Base-by-base conservation (phyloP, 345 rosid species). In the Arabis alpina region DNA sequence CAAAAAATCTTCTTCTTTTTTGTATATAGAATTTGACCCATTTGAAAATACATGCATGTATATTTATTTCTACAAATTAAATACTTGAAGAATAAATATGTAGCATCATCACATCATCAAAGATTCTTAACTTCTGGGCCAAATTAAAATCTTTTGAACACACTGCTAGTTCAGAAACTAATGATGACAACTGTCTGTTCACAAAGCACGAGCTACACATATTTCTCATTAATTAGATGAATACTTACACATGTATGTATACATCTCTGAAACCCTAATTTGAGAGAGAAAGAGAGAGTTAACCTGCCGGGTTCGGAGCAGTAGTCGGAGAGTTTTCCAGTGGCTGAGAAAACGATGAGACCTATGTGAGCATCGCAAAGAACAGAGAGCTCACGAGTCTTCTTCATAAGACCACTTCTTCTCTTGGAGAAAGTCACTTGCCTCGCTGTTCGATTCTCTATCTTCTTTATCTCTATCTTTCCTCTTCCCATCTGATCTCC, bases 301-400 rank as follows among this genome's bases (percentile, higher is more conserved):
- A 24, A 82, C 81, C 77, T 76, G 73, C 47, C 39, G 2, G 67
- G 52, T 40, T 76, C 77, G 34, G 74, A 64, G 75, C 82, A 74
- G 66, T 68, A 82, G 41, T 82, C 65, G 16, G 61, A 75, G 64
- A 77, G 44, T 61, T 82, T 82, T 41, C 83, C 86, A 2, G 79
- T 67, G 76, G 78, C 68, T 3, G 86, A 82, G 77, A 80, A 80
- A 69, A 82, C 60, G 55, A 82, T 77, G 68, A 80, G 80, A n/a
- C 77, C 86, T 62, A 82, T 80, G 67, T 82, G 78, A 54, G 83
- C 86, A 16, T 82, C 86, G 4, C 86, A 82, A 23, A 82, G 80
- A 62, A 82, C 76, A 53, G 86, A 72, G 30, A 82, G 83, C 64
- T 82, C 86, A 27, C 62, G 71, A 9, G 81, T 75, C 74, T 82